These are phyloP conservation scores for Trichosporon ovoides DNA, from an alignment of 1,284 basidiomycete genomes.

Conservation along the genomic window DNA sequence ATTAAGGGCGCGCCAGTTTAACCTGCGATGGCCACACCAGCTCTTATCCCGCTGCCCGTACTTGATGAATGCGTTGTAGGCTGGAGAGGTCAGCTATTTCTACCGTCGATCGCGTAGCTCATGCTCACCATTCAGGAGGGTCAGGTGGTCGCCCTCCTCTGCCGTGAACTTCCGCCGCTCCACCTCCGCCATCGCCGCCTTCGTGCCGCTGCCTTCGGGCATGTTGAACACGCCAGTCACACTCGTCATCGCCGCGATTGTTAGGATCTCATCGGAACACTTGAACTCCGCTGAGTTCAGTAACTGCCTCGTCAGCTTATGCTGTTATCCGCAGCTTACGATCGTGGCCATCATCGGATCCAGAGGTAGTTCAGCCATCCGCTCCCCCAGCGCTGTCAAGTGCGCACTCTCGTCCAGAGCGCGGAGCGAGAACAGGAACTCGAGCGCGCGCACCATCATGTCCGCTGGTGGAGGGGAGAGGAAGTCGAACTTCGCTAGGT, in stretches of 20 bases:
- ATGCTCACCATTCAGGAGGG: slow-evolving; percentile 76
- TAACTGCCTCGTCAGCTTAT: slow-evolving; percentile 54
- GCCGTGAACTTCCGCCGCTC: slow-evolving; percentile 92
- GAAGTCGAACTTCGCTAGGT: slow-evolving; percentile 81
- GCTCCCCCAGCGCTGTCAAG: slow-evolving; percentile 53
- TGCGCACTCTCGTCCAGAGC: slow-evolving; percentile 54
- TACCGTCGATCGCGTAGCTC: not conserved
- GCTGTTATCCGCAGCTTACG: slow-evolving; percentile 42
- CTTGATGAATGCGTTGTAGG: slow-evolving; percentile 83
- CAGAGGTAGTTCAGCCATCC: slow-evolving; percentile 56
- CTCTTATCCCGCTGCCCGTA: slow-evolving; percentile 71
- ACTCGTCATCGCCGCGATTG: slow-evolving; percentile 91
- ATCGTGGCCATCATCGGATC: slow-evolving; percentile 58
- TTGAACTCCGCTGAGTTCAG: slow-evolving; percentile 74
- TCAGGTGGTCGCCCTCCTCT: slow-evolving; percentile 94
- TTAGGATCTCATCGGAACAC: slow-evolving; percentile 89
- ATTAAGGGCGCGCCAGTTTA: slow-evolving; percentile 88
- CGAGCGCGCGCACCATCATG: slow-evolving; percentile 74
- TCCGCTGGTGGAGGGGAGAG: slow-evolving; percentile 79
- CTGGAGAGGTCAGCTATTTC: slow-evolving; percentile 49
- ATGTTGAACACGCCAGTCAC: slow-evolving; percentile 84
- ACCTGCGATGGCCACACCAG: slow-evolving; percentile 84
- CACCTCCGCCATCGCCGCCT: slow-evolving; percentile 76
- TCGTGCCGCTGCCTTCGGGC: slow-evolving; percentile 68
- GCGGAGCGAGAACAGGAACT: slow-evolving; percentile 53